These are phyloP conservation scores for Epichloe festucae DNA, from an alignment of 2,329 filamentous ascomycete species.

Conservation along the genomic window DNA sequence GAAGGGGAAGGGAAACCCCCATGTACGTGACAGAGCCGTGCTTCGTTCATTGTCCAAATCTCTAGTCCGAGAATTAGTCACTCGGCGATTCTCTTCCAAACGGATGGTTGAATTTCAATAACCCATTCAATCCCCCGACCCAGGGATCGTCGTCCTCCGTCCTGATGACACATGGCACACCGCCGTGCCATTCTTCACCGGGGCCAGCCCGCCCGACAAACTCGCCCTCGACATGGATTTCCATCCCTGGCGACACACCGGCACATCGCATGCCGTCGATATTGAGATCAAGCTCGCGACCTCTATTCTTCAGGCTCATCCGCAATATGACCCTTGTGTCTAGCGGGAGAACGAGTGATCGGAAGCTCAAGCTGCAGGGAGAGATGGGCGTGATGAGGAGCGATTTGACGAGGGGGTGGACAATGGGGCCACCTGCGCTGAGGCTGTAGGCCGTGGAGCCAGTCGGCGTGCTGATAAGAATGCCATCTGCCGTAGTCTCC, in stretches of 20 bases:
- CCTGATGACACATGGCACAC: constrained; percentile 84
- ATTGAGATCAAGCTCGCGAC: constrained; percentile 64
- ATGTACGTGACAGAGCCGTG: no score
- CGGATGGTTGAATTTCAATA: constrained; percentile 95
- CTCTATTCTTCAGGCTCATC: constrained; percentile 68
- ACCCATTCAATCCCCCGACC: constrained; percentile 90
- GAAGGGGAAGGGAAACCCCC: no score
- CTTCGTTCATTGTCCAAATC: not conserved
- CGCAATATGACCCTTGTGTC: constrained; percentile 73
- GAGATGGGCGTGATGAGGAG: constrained; percentile 90
- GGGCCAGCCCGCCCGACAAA: constrained; percentile 41
- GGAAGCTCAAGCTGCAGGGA: constrained; percentile 80
- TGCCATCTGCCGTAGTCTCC: constrained; percentile 87
- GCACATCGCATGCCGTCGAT: constrained; percentile 62
- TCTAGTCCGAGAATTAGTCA: constrained; percentile 17
- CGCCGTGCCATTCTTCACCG: constrained; percentile 50
- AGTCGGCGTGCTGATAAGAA: constrained; percentile 86
- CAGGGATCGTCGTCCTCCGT: constrained; percentile 74
- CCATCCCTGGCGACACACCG: constrained; percentile 61
- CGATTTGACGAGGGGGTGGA: constrained; percentile 82
- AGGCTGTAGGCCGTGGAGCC: constrained; percentile 92
- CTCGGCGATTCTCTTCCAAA: constrained; percentile 48
- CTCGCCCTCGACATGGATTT: constrained; percentile 82
- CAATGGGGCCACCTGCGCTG: constrained; percentile 83
- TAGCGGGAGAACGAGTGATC: constrained; percentile 77